Evolutionary conservation across 306 rosid species (phyloP), one percentile per base, ranked within the genome.

Genomic region (Begonia peltatifolia): DNA sequence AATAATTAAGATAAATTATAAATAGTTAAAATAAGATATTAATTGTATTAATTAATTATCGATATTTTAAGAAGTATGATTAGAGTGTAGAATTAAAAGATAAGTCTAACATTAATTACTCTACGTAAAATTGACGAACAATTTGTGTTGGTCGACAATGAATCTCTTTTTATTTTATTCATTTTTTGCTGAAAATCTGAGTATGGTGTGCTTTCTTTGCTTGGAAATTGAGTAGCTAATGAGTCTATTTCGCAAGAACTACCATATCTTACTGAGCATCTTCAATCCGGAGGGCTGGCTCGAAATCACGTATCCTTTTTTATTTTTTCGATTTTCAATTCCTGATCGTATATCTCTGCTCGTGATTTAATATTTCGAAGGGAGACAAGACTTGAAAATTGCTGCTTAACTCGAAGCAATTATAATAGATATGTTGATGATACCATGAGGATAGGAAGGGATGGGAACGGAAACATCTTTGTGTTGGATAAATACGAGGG

Each of bases 241-340:
- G 96, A 72, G 76, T 52, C 42, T 81, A 66, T 87, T 87, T 55
- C 76, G 65, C 65, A 87, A 81, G 72, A 87, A 81, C 58, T 84
- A 74, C 53, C 75, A 81, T 74, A 61, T 87, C 75, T 75, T 87
- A 65, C 74, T 87, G 47, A 59, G 79, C 58, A 79, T 87, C 72
- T 87, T 87, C 85, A 87, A 84, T 63, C 94, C 96, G 42, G 80
- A 87, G 52, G 96, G 94, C 59, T 87, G 96, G 96, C 87, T 84
- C 12, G 96, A 87, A 58, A 84, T 81, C 64, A 87, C 92, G 94
- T 87, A 84, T 87, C 96, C 94, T 83, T 30, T 30, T 15, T 53
- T 10, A 11, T 42, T 6, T 15, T 22, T 51, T 11, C n/a, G 12
- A 30, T 30, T 30, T 30, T 30, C 9, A 9, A 20, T 20, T 20